Base-by-base conservation (phyloP, 352 stramenopile species). In the Thraustochytrium sp. region DNA sequence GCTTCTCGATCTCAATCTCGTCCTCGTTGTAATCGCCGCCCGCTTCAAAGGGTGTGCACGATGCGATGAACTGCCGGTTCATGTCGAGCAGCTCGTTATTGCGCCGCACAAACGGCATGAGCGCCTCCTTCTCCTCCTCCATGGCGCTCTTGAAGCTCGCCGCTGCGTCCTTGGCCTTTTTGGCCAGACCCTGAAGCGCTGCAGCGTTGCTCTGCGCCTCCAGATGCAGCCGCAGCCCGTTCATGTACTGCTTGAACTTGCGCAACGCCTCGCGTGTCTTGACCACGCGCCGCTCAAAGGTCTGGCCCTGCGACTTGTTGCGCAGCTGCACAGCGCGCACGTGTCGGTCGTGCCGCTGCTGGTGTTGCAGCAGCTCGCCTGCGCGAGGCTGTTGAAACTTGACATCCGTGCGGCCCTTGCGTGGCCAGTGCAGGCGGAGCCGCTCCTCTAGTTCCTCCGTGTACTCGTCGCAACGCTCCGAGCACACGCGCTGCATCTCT, bases 401-500 rank as follows among this genome's bases (percentile, higher is more conserved):
- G 34, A 97, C 92, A 64, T 95, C 91, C 29, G 93, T 85, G 31
- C 91, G 87, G 3, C 92, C 91, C 74, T 89, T 93, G 16, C 91
- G 89, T 2, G 93, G 93, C 92, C 93, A 97, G 84, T 97, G 93
- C 87, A 92, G 89, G 2, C 93, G 89, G 31, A 97, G 84, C 34
- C 89, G 87, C 84, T 97, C 92, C 76, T 97, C 92, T 0, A 97
- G 88, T 8, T 90, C 87, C 48, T 89, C 84, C 9, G 87, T 89
- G 37, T 48, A 61, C 2, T 78, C 73, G 37, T 85, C 80, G 53
- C 85, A 83, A n/a, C 77, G 26, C 53, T 84, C 80, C 9, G 44
- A 40, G 37, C 73, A 73, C n/a, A 92, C 54, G 31, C 88, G 72
- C 23, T 76, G 68, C 38, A 86, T 82, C 29, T 77, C 85, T 18